These are phyloP conservation scores for Hagleromyces aurorensis DNA, from an alignment of 805 yeast species.

Conservation along the genomic window DNA sequence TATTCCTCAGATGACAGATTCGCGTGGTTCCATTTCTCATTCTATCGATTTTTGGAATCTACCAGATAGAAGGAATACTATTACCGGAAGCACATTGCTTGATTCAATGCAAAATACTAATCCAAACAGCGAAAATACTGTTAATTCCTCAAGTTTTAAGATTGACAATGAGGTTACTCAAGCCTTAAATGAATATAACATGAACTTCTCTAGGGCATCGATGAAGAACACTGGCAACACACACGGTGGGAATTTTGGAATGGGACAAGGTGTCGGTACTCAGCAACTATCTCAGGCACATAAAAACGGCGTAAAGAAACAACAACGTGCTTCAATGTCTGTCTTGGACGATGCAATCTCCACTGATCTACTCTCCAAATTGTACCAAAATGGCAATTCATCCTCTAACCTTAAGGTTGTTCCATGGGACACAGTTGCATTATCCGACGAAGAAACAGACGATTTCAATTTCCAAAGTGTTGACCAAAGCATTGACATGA, in stretches of 20 bases:
- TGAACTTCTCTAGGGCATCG: constrained; percentile 19
- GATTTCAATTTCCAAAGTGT: constrained; percentile 3
- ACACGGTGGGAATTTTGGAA: too few relatives aligned
- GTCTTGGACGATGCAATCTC: constrained; percentile 17
- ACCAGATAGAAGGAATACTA: constrained; percentile 8
- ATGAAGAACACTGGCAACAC: too few relatives aligned
- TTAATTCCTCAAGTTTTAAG: constrained; percentile 6
- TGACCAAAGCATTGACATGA: constrained; percentile 3
- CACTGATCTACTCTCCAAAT: constrained; percentile 17
- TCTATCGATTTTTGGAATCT: constrained; percentile 25
- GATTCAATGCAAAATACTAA: constrained; percentile 3
- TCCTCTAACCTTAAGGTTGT: constrained; percentile 9
- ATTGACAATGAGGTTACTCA: constrained; percentile 20
- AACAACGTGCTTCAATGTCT: constrained; percentile 24
- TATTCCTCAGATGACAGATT: constrained; percentile 8
- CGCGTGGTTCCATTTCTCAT: constrained; percentile 27
- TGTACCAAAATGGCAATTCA: constrained; percentile 11
- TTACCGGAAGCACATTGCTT: constrained; percentile 1
- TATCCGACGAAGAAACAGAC: constrained; percentile 15
- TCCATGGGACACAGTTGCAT: constrained; percentile 10
- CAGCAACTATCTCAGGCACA: too few relatives aligned
- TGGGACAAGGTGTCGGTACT: too few relatives aligned
- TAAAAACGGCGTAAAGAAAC: constrained; percentile 22
- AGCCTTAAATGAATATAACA: constrained; percentile 20
- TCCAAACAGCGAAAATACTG: background rate